Evolutionary conservation across 371 early-diverging fungal genomes (phyloP), one percentile per base, ranked within the genome.

Genomic region (Mortierella sp.): DNA sequence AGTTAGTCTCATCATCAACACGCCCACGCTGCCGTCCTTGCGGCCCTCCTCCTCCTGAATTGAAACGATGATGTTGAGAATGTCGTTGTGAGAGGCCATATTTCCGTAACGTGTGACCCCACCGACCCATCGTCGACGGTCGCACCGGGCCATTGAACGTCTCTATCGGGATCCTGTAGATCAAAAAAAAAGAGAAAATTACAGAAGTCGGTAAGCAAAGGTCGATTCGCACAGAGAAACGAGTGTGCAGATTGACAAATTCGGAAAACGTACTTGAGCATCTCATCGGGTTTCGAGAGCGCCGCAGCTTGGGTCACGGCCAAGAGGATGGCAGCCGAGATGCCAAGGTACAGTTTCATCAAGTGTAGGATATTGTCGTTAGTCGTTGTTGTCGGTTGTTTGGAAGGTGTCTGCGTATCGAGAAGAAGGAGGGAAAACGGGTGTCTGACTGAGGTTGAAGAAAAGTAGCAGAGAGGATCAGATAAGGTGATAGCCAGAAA

Each of bases 61-160:
- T 29, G 27, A 35, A 18, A 35, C 7, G 51, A 24, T 32, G 65
- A 35, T 38, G 29, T 41, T 16, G 49, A 16, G 73, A 72, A 35
- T 27, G 43, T 44, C 74, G 46, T 8, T 60, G 75, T 21, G 74
- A 51, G 24, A 84, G 70, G 7, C 82, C 79, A 44, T 85, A 85
- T 38, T 85, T 85, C n/a, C 77, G 71, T 2, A 85, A 72, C 3
- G 79, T 72, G 51, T 85, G 79, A 10, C 35, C 16, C 86, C 86
- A 85, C 14, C 82, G 74, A 0, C 79, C 75, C n/a, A 79, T 43
- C 12, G 86, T 85, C 16, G 82, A 85, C 12, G 70, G 75, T 1
- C 80, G 75, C 14, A 60, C 60, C 0, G 70, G 60, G 0, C 79
- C 58, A 46, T 75, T 70, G 65, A 72, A 44, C 1, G 41, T 51